Conservation (phyloP, 2,329 filamentous ascomycete species). For the Sordariomycetes sp. region DNA sequence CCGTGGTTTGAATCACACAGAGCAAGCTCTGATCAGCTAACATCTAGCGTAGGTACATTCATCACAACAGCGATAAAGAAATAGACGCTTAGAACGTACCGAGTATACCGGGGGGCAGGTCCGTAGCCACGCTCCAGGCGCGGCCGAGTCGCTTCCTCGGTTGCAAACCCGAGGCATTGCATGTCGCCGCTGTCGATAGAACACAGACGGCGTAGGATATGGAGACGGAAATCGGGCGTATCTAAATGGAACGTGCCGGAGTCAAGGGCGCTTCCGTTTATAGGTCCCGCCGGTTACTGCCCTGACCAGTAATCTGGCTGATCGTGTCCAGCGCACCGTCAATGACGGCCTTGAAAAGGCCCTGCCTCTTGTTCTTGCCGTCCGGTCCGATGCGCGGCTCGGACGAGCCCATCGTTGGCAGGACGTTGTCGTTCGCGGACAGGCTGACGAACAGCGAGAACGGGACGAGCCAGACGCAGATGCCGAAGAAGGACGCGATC, state of each 20-base stretch:
- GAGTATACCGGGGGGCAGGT: neutral
- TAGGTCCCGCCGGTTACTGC: neutral
- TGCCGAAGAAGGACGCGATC: conserved; percentile 89
- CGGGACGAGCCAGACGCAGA: conserved; percentile 94
- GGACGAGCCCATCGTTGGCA: conserved; percentile 83
- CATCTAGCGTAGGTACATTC: conserved; percentile 5
- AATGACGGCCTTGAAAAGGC: conserved; percentile 56
- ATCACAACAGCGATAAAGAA: neutral
- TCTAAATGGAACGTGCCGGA: neutral
- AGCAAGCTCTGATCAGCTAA: conserved; percentile 3
- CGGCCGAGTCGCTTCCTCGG: neutral
- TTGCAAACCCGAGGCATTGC: neutral
- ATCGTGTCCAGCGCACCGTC: conserved; percentile 22
- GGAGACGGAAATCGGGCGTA: neutral
- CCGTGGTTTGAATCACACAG: neutral
- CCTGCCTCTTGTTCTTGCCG: conserved; percentile 43
- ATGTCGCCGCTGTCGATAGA: neutral
- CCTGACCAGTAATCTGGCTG: conserved; percentile 1
- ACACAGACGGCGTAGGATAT: neutral
- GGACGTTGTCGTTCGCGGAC: conserved; percentile 86
- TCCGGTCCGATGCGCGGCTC: conserved; percentile 35
- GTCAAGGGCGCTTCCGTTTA: neutral
- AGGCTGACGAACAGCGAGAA: conserved; percentile 92
- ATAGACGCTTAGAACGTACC: neutral
- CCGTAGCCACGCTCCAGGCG: neutral